These are phyloP conservation scores for Haplosporangium sp. DNA, from an alignment of 371 early-diverging fungal genomes.

Conservation along the genomic window DNA sequence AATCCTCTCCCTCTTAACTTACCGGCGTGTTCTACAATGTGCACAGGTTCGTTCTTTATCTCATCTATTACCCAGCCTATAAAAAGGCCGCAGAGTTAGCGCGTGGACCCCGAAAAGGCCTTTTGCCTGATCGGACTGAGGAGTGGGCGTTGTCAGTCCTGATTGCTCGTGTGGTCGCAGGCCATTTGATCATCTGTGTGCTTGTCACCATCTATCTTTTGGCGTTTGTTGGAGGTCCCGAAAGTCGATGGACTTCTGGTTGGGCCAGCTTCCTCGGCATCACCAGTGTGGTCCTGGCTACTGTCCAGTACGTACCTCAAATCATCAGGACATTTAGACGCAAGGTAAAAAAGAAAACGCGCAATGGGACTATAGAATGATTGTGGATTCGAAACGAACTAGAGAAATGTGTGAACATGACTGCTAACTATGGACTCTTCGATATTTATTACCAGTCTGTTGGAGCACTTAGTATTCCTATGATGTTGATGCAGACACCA, in stretches of 20 bases:
- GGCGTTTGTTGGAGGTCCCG: slow-evolving; percentile 66
- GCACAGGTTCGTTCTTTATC: slow-evolving; percentile 62
- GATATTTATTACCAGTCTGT: slow-evolving; percentile 56
- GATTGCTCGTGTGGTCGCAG: slow-evolving; percentile 66
- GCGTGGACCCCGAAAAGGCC: slow-evolving; percentile 16
- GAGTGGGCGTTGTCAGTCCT: slow-evolving; percentile 76
- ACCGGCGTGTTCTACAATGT: too few relatives aligned
- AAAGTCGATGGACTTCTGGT: slow-evolving; percentile 63
- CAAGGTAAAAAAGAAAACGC: slow-evolving; percentile 45
- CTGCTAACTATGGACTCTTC: not conserved
- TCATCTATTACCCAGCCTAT: slow-evolving; percentile 80
- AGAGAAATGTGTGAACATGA: too few relatives aligned
- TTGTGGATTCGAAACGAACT: too few relatives aligned
- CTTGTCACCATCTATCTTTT: slow-evolving; percentile 66
- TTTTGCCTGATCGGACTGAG: slow-evolving; percentile 53
- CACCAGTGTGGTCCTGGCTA: slow-evolving; percentile 75
- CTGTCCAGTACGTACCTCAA: slow-evolving; percentile 94
- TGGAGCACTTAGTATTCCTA: slow-evolving; percentile 92
- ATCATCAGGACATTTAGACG: slow-evolving; percentile 82
- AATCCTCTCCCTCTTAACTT: slow-evolving; percentile 57
- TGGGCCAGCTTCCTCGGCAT: slow-evolving; percentile 88
- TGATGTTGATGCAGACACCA: slow-evolving; percentile 92
- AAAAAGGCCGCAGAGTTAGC: slow-evolving; percentile 57
- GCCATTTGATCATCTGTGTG: slow-evolving; percentile 70
- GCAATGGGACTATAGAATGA: too few relatives aligned